Conservation (phyloP, 2,329 filamentous ascomycete genomes). For the Cercospora canescens region DNA sequence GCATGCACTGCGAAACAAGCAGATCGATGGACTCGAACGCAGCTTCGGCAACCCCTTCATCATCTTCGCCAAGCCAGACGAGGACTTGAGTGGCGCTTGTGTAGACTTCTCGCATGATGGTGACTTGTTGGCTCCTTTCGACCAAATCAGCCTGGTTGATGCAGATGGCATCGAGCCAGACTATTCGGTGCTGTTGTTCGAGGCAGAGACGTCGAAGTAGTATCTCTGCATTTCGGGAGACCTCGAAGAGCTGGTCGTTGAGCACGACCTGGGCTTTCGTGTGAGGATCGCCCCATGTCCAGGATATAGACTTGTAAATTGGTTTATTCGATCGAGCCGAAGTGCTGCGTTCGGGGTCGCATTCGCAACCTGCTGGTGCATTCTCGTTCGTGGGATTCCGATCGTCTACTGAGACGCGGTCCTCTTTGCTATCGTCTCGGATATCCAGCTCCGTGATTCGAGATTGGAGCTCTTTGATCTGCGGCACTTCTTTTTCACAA, state of each 20-base stretch:
- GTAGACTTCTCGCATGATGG: conserved; percentile 19
- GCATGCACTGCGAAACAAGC: conserved; percentile 5
- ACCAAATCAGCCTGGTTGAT: conserved; percentile 15
- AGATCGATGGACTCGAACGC: background rate
- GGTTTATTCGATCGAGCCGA: background rate
- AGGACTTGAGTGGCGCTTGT: conserved; percentile 1
- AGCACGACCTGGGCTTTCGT: background rate
- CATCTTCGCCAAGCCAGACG: conserved; percentile 15
- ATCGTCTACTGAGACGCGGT: no score
- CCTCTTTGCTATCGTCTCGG: no score
- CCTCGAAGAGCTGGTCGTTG: background rate
- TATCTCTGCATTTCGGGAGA: background rate
- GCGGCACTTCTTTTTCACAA: background rate
- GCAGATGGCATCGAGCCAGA: conserved; percentile 23
- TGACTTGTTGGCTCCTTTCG: conserved; percentile 16
- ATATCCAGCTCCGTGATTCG: no score
- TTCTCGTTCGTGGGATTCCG: no score
- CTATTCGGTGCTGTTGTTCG: background rate
- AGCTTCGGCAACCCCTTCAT: background rate
- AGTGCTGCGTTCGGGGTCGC: no score
- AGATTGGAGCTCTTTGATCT: no score
- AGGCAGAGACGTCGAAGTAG: conserved; percentile 3
- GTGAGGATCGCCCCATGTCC: conserved; percentile 8
- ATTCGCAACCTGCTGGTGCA: no score
- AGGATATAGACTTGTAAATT: conserved; percentile 14